These are phyloP conservation scores for Aspergillus nidulans DNA, from an alignment of 495 filamentous ascomycete species.

Conservation along the genomic window DNA sequence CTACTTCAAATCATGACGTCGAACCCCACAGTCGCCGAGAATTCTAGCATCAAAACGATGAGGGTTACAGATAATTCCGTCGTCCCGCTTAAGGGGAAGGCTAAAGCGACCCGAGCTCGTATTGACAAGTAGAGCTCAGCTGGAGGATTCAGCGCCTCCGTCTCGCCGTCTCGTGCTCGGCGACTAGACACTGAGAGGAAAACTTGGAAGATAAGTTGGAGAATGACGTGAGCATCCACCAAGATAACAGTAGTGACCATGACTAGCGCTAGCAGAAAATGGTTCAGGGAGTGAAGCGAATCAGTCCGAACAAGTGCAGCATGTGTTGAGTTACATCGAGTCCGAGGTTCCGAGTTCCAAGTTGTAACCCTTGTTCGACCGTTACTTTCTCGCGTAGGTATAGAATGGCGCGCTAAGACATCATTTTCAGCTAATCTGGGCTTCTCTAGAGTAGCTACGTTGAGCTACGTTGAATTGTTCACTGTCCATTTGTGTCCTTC, in stretches of 20 bases:
- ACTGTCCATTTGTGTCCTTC: not conserved
- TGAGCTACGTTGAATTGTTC: no score
- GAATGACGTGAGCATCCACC: constrained; percentile 4
- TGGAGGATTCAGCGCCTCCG: not conserved
- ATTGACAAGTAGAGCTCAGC: not conserved
- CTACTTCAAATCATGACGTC: constrained; percentile 4
- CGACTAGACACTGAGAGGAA: not conserved
- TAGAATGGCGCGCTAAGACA: not conserved
- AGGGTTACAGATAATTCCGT: not conserved
- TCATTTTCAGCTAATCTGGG: constrained; percentile 1
- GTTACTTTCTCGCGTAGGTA: constrained; percentile 4
- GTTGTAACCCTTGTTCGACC: not conserved
- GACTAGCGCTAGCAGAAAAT: not conserved
- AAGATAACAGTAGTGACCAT: not conserved
- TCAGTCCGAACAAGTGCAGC: constrained; percentile 4
- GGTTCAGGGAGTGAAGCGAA: not conserved
- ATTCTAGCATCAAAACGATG: not conserved
- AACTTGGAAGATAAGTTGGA: not conserved
- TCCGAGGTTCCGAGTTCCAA: not conserved
- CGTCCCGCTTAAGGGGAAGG: not conserved
- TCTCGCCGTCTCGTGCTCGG: not conserved
- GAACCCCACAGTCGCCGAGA: not conserved
- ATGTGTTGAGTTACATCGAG: constrained; percentile 8
- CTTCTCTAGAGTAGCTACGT: no score
- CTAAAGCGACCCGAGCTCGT: not conserved